Evolutionary conservation across 2,329 filamentous ascomycete species (phyloP).

Genomic region (Dryadomyces quercus-mongolicae): DNA sequence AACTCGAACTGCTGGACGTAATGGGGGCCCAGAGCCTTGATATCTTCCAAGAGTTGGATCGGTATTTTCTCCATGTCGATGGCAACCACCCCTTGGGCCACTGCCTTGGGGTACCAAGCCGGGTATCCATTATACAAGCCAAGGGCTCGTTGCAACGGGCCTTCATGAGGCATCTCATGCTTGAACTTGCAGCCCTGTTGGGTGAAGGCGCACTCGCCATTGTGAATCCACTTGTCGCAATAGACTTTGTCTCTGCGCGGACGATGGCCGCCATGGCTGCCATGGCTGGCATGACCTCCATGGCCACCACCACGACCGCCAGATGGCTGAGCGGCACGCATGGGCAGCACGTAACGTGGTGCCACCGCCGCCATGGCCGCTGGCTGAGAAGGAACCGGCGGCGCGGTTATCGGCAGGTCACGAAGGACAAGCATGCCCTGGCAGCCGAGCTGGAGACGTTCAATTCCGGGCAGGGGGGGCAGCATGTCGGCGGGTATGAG

Average conservation of each 20-base stretch:
- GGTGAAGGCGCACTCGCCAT: slow-evolving; percentile 71
- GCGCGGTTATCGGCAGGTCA: slow-evolving; percentile 1
- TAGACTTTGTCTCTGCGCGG: slow-evolving; percentile 53
- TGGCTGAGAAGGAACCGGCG: not conserved
- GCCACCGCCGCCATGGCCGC: not conserved
- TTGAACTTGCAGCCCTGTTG: slow-evolving; percentile 83
- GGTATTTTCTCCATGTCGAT: too few relatives aligned
- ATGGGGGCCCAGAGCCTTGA: not conserved
- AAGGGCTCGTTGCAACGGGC: slow-evolving; percentile 51
- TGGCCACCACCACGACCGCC: not conserved
- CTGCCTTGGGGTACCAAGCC: slow-evolving; percentile 39
- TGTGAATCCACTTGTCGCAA: slow-evolving; percentile 83
- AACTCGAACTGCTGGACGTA: not conserved
- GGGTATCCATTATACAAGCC: slow-evolving; percentile 59
- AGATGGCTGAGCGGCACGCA: too few relatives aligned
- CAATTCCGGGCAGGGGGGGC: slow-evolving; percentile 30
- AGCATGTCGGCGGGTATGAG: slow-evolving; percentile 45
- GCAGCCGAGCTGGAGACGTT: slow-evolving; percentile 24
- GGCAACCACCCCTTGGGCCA: too few relatives aligned
- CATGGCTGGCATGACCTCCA: not conserved
- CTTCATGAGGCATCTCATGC: slow-evolving; percentile 74
- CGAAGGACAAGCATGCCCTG: slow-evolving; percentile 34
- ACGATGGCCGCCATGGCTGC: slow-evolving; percentile 8
- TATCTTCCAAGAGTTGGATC: not conserved
- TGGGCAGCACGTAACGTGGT: too few relatives aligned